Evolutionary conservation across 2,329 filamentous ascomycete species (phyloP).

Genomic region (Akanthomyces dipterigenus): DNA sequence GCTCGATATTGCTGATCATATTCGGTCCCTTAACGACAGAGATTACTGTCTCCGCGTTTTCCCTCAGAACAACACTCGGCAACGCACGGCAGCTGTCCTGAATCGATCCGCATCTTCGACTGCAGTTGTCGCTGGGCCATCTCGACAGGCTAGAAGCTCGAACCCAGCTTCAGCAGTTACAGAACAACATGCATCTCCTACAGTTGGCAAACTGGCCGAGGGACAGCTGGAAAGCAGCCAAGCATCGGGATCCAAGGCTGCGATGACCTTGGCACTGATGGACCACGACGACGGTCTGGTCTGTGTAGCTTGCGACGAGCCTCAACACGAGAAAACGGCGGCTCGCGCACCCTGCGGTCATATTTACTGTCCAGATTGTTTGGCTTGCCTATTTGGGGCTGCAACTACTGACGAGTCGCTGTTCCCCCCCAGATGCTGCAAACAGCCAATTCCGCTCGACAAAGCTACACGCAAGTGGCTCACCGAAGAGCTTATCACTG

Average conservation of each 20-base stretch:
- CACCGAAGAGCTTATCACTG: background rate
- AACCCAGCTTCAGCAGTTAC: background rate
- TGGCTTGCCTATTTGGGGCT: background rate
- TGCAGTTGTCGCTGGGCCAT: background rate
- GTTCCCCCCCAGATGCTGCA: background rate
- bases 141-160: background rate
- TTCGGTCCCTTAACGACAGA: background rate
- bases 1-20: background rate
- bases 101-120: background rate
- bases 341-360: background rate
- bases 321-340: background rate
- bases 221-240: too few relatives aligned
- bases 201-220: rapidly evolving
- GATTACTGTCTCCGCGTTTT: background rate
- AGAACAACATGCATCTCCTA: background rate
- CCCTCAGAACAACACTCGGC: background rate
- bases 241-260: background rate
- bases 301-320: background rate
- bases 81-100: background rate
- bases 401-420: background rate
- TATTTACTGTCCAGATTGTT: background rate
- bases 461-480: background rate
- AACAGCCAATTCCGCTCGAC: background rate
- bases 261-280: too few relatives aligned
- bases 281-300: too few relatives aligned